Percentiles rank a stretch among this genome's conserved stretches.
phyloP scores from a whole-genome alignment of 495 filamentous ascomycete species.

The Xylaria longipes region DNA sequence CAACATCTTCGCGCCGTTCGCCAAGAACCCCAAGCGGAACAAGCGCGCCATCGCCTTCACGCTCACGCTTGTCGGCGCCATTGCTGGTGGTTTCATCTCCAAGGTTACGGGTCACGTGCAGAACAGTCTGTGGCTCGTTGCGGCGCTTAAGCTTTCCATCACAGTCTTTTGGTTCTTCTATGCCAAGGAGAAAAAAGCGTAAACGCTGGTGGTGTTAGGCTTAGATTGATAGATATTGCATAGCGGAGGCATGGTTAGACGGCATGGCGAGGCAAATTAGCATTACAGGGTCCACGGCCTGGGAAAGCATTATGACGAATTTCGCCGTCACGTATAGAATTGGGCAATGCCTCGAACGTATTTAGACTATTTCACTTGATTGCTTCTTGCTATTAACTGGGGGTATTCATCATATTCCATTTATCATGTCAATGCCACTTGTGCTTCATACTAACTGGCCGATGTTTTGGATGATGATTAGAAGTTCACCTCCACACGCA shows the following conservation, averaged over 20 bases:
- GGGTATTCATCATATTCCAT: neutral
- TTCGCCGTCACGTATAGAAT: neutral
- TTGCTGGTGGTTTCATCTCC: conserved; percentile 66
- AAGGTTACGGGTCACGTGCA: conserved; percentile 37
- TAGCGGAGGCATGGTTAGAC: neutral
- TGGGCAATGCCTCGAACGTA: neutral
- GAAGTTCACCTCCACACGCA: neutral
- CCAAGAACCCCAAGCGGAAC: conserved; percentile 68
- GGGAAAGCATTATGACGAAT: neutral
- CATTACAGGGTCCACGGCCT: neutral
- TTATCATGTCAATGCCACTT: neutral
- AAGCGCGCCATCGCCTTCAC: conserved; percentile 64
- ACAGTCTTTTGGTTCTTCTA: conserved; percentile 33
- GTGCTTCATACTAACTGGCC: neutral
- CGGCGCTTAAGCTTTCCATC: conserved; percentile 32
- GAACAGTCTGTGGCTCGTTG: conserved; percentile 39
- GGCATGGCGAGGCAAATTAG: neutral
- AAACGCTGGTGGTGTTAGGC: neutral
- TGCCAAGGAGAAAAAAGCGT: conserved; percentile 22
- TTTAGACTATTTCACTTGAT: neutral
- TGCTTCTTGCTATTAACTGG: neutral
- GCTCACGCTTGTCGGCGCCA: conserved; percentile 64
- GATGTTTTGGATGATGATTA: neutral
- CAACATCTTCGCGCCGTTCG: conserved; percentile 51
- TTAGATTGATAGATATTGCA: neutral